phyloP scores from a whole-genome alignment of 108 stramenopile species.

The Fragilaria crotonensis region DNA sequence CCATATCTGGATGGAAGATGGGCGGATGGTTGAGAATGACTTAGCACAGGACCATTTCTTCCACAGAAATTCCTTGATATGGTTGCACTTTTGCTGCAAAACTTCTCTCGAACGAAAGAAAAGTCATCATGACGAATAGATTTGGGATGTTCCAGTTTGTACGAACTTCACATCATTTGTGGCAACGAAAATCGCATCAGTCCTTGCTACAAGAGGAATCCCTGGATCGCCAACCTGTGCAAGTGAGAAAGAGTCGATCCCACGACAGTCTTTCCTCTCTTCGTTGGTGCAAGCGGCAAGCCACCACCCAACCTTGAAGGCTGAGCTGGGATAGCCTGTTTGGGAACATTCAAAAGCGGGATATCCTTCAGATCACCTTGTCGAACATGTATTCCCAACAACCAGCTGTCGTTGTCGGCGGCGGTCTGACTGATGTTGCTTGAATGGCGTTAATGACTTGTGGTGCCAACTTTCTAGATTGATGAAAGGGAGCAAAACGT shows the following conservation, averaged over 20 bases:
- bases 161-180: neutral
- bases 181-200: neutral
- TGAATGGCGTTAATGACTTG: neutral
- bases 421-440: neutral
- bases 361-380: neutral
- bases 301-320: neutral
- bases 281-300: neutral
- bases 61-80: neutral
- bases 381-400: neutral
- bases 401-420: neutral
- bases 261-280: too few relatives aligned
- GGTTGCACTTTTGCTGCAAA: too few relatives aligned
- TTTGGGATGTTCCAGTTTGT: neutral
- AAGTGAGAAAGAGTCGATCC: too few relatives aligned
- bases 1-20: neutral
- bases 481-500: neutral
- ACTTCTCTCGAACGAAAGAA: neutral
- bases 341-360: neutral
- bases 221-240: too few relatives aligned
- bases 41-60: neutral
- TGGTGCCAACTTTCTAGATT: neutral
- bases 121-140: neutral
- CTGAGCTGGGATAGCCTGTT: neutral
- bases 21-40: neutral
- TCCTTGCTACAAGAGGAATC: too few relatives aligned